Conservation (phyloP, 176 grass and related monocot genomes). For the Saccharum officinarum region DNA sequence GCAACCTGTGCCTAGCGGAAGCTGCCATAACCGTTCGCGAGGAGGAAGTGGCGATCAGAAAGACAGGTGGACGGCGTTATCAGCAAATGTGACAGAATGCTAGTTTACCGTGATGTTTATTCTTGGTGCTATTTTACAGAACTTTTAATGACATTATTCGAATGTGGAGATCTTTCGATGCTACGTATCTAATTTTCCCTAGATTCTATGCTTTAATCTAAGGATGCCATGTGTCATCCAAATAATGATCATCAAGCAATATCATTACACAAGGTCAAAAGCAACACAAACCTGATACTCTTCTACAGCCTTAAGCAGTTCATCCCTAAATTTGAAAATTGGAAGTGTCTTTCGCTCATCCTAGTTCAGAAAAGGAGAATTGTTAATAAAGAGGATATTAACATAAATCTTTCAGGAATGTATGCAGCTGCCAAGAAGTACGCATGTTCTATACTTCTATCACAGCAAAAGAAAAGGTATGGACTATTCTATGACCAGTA, state of each 20-base stretch:
- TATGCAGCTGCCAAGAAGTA: conserved; percentile 1
- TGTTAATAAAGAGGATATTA: neutral
- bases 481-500: neutral
- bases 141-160: neutral
- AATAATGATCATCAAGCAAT: conserved; percentile 1
- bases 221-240: neutral
- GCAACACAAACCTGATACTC: conserved; percentile 69
- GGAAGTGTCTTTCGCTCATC: conserved; percentile 94
- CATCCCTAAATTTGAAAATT: conserved; percentile 83
- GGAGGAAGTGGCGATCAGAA: neutral
- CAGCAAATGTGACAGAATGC: too few species aligned
- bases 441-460: neutral
- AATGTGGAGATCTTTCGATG: neutral
- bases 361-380: conserved; percentile 36
- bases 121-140: neutral
- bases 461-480: neutral
- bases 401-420: neutral
- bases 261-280: conserved; percentile 23
- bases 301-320: conserved; percentile 72
- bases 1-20: too few species aligned
- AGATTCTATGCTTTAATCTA: neutral
- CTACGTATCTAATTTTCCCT: neutral
- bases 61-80: neutral
- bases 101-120: too few species aligned
- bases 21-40: neutral